Percentiles rank a stretch among this genome's conserved stretches.
phyloP scores from a whole-genome alignment of 2,329 filamentous ascomycete genomes.

The Alternaria tenuissima region DNA sequence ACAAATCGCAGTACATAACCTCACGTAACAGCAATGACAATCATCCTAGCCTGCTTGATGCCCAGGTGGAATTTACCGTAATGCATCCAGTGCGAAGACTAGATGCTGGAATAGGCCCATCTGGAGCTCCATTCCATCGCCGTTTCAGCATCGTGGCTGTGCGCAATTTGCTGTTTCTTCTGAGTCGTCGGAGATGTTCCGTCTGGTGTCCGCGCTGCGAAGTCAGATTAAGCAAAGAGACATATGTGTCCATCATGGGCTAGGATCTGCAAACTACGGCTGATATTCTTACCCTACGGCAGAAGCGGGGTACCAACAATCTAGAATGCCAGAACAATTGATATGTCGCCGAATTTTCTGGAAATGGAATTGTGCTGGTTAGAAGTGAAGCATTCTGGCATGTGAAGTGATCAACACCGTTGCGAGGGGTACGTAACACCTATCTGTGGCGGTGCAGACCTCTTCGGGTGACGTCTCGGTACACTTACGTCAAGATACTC shows the following conservation, averaged over 20 bases:
- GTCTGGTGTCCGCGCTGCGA: slow-evolving; percentile 6
- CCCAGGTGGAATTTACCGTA: slow-evolving; percentile 3
- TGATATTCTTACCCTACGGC: slow-evolving; percentile 3
- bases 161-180: background rate
- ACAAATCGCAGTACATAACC: slow-evolving; percentile 2
- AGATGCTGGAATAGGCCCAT: slow-evolving; percentile 6
- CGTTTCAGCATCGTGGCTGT: slow-evolving; percentile 7
- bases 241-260: slow-evolving; percentile 1
- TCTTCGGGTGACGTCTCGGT: slow-evolving; percentile 4
- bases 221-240: slow-evolving; percentile 1
- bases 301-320: slow-evolving; percentile 12
- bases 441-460: slow-evolving; percentile 14
- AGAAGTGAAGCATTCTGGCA: slow-evolving; percentile 7
- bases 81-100: background rate
- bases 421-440: slow-evolving; percentile 8
- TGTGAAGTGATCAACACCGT: slow-evolving; percentile 7
- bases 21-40: slow-evolving; percentile 2
- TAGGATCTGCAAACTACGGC: slow-evolving; percentile 17
- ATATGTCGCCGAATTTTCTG: slow-evolving; percentile 6
- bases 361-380: background rate
- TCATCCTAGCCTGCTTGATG: slow-evolving; percentile 1
- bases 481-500: slow-evolving; percentile 8
- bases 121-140: background rate
- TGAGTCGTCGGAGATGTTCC: slow-evolving; percentile 12
- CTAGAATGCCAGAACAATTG: slow-evolving; percentile 2